phyloP scores from a whole-genome alignment of 352 stramenopile species.

The Elongisporangium undulatum region DNA sequence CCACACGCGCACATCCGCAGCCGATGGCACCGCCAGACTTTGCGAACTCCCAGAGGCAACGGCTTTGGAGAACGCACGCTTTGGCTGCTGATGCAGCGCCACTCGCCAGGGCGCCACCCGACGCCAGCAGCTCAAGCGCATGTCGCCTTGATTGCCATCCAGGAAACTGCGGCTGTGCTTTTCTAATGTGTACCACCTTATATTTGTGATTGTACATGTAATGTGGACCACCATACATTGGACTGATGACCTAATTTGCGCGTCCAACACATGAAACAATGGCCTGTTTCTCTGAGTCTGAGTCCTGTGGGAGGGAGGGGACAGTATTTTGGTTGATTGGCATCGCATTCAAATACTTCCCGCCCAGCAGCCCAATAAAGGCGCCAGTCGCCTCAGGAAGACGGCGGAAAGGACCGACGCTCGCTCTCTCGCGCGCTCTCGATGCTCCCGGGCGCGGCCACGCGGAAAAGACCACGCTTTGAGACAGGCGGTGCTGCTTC shows the following conservation, averaged over 20 bases:
- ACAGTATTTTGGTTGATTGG: neutral
- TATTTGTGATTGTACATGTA: neutral
- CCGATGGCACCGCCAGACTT: neutral
- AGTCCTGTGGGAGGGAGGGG: neutral
- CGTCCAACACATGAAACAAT: neutral
- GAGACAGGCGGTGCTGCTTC: neutral
- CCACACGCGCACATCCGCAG: conserved; percentile 30
- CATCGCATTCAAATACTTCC: neutral
- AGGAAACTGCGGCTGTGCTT: neutral
- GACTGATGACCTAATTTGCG: too few species aligned
- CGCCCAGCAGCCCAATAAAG: neutral
- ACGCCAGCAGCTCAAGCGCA: neutral
- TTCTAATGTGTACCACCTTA: neutral
- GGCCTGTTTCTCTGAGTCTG: neutral
- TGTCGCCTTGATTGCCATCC: neutral
- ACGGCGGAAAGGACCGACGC: neutral
- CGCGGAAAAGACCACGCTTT: neutral
- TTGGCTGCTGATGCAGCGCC: neutral
- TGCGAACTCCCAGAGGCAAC: neutral
- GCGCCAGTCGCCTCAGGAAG: neutral
- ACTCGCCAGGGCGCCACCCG: neutral
- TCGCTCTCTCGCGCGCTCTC: neutral
- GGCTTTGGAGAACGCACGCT: neutral
- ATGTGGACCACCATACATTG: neutral
- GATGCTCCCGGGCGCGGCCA: neutral